These are phyloP conservation scores for Phialophora chinensis DNA, from an alignment of 2,329 filamentous ascomycete species.

Conservation along the genomic window DNA sequence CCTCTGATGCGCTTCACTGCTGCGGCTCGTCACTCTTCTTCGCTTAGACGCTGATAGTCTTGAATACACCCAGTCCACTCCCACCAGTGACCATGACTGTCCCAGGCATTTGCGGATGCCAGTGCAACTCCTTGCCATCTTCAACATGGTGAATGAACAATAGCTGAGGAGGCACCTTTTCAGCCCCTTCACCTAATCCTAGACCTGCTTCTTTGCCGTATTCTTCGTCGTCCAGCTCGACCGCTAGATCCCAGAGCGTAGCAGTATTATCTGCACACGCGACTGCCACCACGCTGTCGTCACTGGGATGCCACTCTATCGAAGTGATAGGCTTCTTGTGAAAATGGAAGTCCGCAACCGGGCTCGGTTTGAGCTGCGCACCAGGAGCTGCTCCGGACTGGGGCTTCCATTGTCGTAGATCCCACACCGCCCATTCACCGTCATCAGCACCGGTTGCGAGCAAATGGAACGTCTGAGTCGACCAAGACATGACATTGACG, in stretches of 20 bases:
- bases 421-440: constrained; percentile 94
- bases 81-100: constrained; percentile 88
- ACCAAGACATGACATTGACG: constrained; percentile 98
- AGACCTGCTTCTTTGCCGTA: constrained; percentile 76
- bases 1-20: not conserved
- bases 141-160: constrained; percentile 97
- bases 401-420: constrained; percentile 91
- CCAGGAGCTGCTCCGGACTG: constrained; percentile 53
- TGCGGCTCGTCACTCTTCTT: not conserved
- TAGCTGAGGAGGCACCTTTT: constrained; percentile 80
- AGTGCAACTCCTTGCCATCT: constrained; percentile 93
- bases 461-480: constrained; percentile 82
- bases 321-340: constrained; percentile 96
- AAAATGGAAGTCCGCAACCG: constrained; percentile 92
- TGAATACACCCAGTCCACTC: constrained; percentile 79
- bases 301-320: constrained; percentile 95
- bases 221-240: constrained; percentile 97
- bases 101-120: constrained; percentile 95
- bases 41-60: constrained; percentile 76
- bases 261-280: constrained; percentile 92
- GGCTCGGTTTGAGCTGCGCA: constrained; percentile 65
- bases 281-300: constrained; percentile 93
- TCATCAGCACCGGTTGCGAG: constrained; percentile 93
- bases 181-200: constrained; percentile 38
- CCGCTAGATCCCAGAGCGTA: constrained; percentile 94